Conservation (phyloP, 305 asterid species). For the Striga hermonthica region DNA sequence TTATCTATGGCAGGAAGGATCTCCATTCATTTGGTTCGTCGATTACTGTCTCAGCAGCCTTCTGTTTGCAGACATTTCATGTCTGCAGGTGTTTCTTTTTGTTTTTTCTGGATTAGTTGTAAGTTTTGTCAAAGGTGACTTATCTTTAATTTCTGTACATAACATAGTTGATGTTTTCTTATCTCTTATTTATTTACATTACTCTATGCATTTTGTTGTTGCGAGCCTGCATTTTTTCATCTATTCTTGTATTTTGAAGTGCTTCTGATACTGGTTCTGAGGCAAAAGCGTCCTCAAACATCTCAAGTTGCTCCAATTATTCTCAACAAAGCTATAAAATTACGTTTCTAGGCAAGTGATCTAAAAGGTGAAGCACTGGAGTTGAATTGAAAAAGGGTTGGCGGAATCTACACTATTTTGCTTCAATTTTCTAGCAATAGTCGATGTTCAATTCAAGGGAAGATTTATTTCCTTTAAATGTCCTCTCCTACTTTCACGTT, state of each 20-base stretch:
- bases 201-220: slow-evolving; percentile 21
- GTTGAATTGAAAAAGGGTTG: too few species aligned
- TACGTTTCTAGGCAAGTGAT: too few species aligned
- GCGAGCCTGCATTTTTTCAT: background rate
- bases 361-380: too few species aligned
- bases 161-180: slow-evolving; percentile 11
- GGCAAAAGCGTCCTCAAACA: too few species aligned
- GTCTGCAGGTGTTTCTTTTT: slow-evolving; percentile 59
- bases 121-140: slow-evolving; percentile 62
- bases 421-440: too few species aligned
- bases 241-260: slow-evolving; percentile 6
- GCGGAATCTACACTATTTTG: too few species aligned
- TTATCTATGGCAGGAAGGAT: slow-evolving; percentile 66
- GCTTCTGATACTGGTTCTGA: slow-evolving; percentile 11
- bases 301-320: too few species aligned
- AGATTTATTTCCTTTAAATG: too few species aligned
- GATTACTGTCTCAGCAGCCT: slow-evolving; percentile 50
- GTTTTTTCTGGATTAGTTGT: slow-evolving; percentile 76
- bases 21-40: slow-evolving; percentile 66
- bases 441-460: too few species aligned
- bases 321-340: too few species aligned
- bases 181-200: slow-evolving; percentile 12
- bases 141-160: slow-evolving; percentile 29
- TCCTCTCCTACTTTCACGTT: too few species aligned
- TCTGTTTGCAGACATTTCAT: slow-evolving; percentile 48